A percentile compares a stretch with the other conserved stretches of the same genome.
Conservation (phyloP, 2,329 filamentous ascomycete genomes). For the Tolypocladium tundrense region DNA sequence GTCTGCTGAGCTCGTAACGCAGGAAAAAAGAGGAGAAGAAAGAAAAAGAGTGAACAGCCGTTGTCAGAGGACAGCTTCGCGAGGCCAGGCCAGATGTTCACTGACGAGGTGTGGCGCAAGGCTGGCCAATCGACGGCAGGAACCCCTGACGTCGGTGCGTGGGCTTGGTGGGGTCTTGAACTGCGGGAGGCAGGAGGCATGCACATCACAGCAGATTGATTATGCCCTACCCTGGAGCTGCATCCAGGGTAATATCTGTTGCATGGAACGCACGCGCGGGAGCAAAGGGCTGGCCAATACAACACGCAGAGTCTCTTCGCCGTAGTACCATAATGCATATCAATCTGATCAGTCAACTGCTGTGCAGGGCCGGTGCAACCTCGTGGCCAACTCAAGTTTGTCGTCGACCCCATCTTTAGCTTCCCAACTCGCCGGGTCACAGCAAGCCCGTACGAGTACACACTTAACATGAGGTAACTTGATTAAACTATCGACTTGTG, state of each 20-base stretch:
- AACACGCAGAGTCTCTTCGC: background rate
- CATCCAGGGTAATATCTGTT: background rate
- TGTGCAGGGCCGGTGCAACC: background rate
- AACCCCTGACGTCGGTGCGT: background rate
- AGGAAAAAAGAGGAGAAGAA: slow-evolving; percentile 1
- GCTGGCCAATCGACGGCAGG: background rate
- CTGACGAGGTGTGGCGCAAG: background rate
- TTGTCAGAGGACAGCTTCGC: background rate
- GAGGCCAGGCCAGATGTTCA: background rate
- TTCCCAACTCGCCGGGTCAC: no score
- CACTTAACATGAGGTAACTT: no score
- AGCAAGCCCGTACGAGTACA: no score
- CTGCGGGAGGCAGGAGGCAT: background rate
- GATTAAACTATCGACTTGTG: no score
- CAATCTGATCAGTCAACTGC: background rate
- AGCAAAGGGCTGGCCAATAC: background rate
- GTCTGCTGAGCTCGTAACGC: background rate
- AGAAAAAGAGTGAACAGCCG: background rate
- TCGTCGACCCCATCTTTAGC: no score
- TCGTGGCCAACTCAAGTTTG: background rate
- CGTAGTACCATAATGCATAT: background rate
- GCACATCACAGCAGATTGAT: background rate
- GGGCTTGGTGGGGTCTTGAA: background rate
- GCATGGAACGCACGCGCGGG: background rate
- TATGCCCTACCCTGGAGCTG: background rate